Evolutionary conservation across 1,284 basidiomycete genomes (phyloP).

Genomic region (Rhodotorula glutinis): DNA sequence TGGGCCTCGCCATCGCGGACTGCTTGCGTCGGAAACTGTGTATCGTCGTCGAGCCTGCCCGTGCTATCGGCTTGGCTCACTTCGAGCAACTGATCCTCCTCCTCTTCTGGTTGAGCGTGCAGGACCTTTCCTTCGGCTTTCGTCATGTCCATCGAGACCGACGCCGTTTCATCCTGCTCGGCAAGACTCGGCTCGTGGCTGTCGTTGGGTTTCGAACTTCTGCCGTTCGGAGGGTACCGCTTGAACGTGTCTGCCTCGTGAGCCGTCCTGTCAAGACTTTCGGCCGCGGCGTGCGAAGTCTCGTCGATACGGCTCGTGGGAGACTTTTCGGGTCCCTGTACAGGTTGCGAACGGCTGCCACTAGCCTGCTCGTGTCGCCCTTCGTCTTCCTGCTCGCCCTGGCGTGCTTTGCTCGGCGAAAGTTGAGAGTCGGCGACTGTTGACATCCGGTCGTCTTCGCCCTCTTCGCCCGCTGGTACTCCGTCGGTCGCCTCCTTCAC

Average conservation of each 20-base stretch:
- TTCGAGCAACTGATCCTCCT: too few species aligned
- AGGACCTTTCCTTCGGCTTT: neutral
- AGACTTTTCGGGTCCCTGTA: neutral
- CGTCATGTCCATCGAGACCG: constrained; percentile 18
- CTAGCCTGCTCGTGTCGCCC: neutral
- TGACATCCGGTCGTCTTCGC: neutral
- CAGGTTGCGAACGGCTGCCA: constrained; percentile 3
- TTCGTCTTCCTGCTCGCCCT: neutral
- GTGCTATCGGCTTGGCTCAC: neutral
- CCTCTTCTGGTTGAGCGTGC: neutral
- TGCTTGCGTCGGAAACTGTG: neutral
- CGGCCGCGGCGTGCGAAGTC: neutral
- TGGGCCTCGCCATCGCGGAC: neutral
- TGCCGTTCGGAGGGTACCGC: neutral
- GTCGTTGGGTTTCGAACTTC: too few species aligned
- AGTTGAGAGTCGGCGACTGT: constrained; percentile 9
- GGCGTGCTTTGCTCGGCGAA: neutral
- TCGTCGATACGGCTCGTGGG: neutral
- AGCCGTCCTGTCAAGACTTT: neutral
- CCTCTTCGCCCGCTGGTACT: neutral
- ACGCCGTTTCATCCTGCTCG: neutral
- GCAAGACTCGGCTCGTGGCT: too few species aligned
- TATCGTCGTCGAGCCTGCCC: neutral
- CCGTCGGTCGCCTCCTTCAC: too few species aligned
- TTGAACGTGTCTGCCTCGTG: neutral